These are phyloP conservation scores for Rhytidiadelphus loreus DNA, from an alignment of 225 moss, liverwort and hornwort species.

Conservation along the genomic window DNA sequence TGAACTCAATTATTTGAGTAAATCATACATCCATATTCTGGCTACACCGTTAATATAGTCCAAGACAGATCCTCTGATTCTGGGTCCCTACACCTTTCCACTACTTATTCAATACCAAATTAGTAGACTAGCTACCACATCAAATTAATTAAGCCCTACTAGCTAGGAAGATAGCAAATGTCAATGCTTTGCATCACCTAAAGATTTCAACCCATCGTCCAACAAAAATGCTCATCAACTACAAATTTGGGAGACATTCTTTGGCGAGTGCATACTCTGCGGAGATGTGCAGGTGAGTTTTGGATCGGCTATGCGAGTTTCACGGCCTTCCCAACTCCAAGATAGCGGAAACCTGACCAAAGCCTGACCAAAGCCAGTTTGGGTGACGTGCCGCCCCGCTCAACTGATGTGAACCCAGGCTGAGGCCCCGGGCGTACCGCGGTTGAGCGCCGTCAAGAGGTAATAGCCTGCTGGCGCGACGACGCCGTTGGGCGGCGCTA, in stretches of 20 bases:
- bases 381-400: not conserved
- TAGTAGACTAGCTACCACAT: not conserved
- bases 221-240: not conserved
- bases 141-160: no score
- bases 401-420: slow-evolving; percentile 35
- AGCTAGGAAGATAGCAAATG: not conserved
- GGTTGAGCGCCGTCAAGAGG: slow-evolving; percentile 22
- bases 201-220: not conserved
- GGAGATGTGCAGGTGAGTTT: not conserved
- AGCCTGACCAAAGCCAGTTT: not conserved
- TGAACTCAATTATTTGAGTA: not conserved
- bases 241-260: not conserved
- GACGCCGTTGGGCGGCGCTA: slow-evolving; percentile 17
- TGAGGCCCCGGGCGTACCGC: slow-evolving; percentile 23
- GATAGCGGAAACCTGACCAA: not conserved
- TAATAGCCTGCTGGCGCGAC: slow-evolving; percentile 40
- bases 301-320: not conserved
- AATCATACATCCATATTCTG: not conserved
- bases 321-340: not conserved
- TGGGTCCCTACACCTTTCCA: no score
- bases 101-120: not conserved
- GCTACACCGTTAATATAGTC: no score
- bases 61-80: not conserved
- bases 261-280: no score
- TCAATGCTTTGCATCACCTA: no score